Conservation (phyloP, 257 asterid genomes). For the Nyctanthes arbortristis region DNA sequence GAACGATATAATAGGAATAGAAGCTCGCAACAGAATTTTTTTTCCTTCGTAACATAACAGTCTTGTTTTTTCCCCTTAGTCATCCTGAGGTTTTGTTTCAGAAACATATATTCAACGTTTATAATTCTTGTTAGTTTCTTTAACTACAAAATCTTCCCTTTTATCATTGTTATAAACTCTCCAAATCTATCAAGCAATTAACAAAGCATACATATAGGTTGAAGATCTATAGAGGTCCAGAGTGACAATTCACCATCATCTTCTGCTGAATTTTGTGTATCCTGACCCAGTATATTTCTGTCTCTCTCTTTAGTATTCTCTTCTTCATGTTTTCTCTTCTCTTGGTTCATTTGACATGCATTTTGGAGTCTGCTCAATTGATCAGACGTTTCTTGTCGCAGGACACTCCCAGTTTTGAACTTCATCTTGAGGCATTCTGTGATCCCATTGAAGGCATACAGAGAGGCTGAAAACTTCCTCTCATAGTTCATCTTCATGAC, state of each 20-base stretch:
- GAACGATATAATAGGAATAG: conserved; percentile 22
- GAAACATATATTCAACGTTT: conserved; percentile 11
- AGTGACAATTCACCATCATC: conserved; percentile 40
- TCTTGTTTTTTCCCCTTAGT: too few relatives aligned
- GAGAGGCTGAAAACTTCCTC: conserved; percentile 18
- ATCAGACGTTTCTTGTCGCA: neutral
- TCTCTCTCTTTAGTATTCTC: neutral
- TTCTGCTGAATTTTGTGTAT: conserved; percentile 16
- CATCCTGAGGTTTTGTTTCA: conserved; percentile 18
- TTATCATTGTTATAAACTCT: neutral
- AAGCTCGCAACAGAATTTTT: conserved; percentile 34
- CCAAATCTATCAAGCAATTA: conserved; percentile 6
- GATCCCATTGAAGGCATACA: conserved; percentile 23
- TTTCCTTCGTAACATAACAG: conserved; percentile 11
- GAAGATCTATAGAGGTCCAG: conserved; percentile 50
- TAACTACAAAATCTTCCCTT: neutral
- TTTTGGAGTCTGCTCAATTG: conserved; percentile 1
- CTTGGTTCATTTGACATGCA: neutral
- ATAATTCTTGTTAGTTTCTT: conserved; percentile 11
- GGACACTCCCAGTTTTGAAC: conserved; percentile 7
- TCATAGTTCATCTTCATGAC: conserved; percentile 22
- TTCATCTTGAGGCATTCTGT: conserved; percentile 21
- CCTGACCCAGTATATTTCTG: neutral
- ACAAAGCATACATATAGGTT: conserved; percentile 38
- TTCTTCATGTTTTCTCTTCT: neutral